phyloP scores from a whole-genome alignment of 768 basidiomycete species.

The Zangia roseola region DNA sequence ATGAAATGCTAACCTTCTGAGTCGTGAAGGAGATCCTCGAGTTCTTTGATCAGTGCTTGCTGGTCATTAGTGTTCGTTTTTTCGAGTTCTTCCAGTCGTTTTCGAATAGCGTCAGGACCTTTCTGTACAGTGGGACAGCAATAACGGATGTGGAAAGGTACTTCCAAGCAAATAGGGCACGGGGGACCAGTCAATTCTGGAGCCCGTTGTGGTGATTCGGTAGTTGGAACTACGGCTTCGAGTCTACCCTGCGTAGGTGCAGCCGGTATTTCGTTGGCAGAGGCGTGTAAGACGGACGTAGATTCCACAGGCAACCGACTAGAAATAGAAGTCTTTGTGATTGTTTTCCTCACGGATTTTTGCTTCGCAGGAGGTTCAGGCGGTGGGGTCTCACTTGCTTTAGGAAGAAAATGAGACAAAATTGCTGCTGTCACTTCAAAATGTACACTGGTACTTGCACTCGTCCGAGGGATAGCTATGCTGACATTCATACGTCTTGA shows the following conservation, averaged over 20 bases:
- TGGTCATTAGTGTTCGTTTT: slow-evolving; percentile 19
- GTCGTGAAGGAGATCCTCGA: slow-evolving; percentile 37
- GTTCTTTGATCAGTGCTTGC: slow-evolving; percentile 38
- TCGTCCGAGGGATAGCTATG: slow-evolving; percentile 19
- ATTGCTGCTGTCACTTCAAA: slow-evolving; percentile 22
- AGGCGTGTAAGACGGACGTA: neutral
- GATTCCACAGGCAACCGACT: neutral
- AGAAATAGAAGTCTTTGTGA: slow-evolving; percentile 6
- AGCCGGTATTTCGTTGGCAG: neutral
- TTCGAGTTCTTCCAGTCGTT: slow-evolving; percentile 46
- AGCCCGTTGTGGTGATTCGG: neutral
- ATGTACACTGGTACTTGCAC: slow-evolving; percentile 14
- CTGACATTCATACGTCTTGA: slow-evolving; percentile 22
- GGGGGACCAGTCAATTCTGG: slow-evolving; percentile 4
- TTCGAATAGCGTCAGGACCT: slow-evolving; percentile 42
- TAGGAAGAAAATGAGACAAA: slow-evolving; percentile 5
- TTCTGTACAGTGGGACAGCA: slow-evolving; percentile 48
- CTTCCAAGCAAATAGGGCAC: slow-evolving; percentile 48
- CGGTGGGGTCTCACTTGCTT: slow-evolving; percentile 1
- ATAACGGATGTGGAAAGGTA: slow-evolving; percentile 47
- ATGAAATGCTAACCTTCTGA: slow-evolving; percentile 23
- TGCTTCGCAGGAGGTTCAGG: slow-evolving; percentile 8
- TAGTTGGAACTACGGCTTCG: neutral
- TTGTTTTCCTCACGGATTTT: slow-evolving; percentile 8
- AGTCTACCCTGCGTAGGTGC: neutral